phyloP scores from a whole-genome alignment of 345 rosid species.

The Eucalyptus regnans region DNA sequence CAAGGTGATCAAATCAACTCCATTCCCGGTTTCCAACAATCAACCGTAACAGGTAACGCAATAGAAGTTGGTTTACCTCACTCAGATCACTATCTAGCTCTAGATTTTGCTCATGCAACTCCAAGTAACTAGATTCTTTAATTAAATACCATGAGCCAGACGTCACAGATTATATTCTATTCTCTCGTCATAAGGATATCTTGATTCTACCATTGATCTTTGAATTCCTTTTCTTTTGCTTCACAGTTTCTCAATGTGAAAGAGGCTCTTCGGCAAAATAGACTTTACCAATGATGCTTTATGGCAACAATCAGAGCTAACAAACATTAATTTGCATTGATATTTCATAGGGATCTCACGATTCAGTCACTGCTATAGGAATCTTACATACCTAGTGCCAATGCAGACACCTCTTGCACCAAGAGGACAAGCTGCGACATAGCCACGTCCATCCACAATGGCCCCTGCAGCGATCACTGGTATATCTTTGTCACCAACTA shows the following conservation, averaged over 20 bases:
- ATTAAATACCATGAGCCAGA: neutral
- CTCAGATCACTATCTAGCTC: neutral
- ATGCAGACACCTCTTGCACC: slow-evolving; percentile 84
- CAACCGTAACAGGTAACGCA: neutral
- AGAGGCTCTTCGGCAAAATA: neutral
- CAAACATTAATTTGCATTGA: neutral
- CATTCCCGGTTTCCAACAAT: neutral
- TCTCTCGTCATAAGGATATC: neutral
- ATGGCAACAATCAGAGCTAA: neutral
- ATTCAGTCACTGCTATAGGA: neutral
- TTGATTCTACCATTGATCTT: neutral
- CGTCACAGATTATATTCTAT: neutral
- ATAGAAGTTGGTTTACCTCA: neutral
- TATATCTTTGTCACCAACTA: slow-evolving; percentile 38
- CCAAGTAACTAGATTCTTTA: neutral
- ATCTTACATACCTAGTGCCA: slow-evolving; percentile 57
- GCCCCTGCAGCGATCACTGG: slow-evolving; percentile 93
- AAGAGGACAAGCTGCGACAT: slow-evolving; percentile 78
- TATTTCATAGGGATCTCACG: neutral
- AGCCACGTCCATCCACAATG: slow-evolving; percentile 72
- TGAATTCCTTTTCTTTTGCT: neutral
- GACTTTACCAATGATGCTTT: neutral
- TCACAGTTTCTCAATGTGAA: neutral
- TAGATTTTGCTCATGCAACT: neutral
- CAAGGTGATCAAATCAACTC: neutral